A percentile compares a stretch with the other conserved stretches of the same genome.
Conservation (phyloP, 2,329 filamentous ascomycete genomes). For the Botryosphaeria dothidea region DNA sequence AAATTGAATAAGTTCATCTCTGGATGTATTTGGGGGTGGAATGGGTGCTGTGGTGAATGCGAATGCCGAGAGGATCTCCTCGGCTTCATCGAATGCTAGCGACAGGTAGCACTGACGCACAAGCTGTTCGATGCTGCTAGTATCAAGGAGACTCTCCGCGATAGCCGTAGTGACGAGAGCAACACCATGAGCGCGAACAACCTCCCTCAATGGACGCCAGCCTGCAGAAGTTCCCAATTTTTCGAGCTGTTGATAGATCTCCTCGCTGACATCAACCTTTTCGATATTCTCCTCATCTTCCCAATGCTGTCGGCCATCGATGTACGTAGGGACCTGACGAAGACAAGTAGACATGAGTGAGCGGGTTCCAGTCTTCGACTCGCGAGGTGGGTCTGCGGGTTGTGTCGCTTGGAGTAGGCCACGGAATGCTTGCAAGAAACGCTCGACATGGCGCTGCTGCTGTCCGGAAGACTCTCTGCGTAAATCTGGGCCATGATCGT, state of each 20-base stretch:
- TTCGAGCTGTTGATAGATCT: slow-evolving; percentile 42
- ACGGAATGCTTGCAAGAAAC: not conserved
- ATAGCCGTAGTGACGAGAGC: slow-evolving; percentile 40
- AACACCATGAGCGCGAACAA: slow-evolving; percentile 44
- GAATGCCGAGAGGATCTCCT: slow-evolving; percentile 34
- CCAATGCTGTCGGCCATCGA: slow-evolving; percentile 41
- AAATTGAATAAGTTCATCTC: slow-evolving; percentile 31
- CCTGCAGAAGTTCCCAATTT: slow-evolving; percentile 34
- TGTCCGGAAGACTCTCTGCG: not conserved
- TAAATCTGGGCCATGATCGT: no score
- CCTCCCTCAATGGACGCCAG: slow-evolving; percentile 42
- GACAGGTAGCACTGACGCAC: slow-evolving; percentile 32
- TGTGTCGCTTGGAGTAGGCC: slow-evolving; percentile 37
- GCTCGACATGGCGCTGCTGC: not conserved
- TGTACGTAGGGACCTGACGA: slow-evolving; percentile 42
- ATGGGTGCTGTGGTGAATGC: slow-evolving; percentile 13
- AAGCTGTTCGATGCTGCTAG: slow-evolving; percentile 28
- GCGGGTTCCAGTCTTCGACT: slow-evolving; percentile 28
- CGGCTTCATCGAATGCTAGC: slow-evolving; percentile 37
- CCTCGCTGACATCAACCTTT: slow-evolving; percentile 36
- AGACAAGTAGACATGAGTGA: slow-evolving; percentile 43
- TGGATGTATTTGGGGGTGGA: not conserved
- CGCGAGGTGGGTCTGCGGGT: not conserved
- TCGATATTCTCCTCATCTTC: slow-evolving; percentile 31
- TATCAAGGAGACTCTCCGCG: slow-evolving; percentile 31